Base-by-base conservation (phyloP, 768 basidiomycete genomes). In the Termitomyces eurrhizus region DNA sequence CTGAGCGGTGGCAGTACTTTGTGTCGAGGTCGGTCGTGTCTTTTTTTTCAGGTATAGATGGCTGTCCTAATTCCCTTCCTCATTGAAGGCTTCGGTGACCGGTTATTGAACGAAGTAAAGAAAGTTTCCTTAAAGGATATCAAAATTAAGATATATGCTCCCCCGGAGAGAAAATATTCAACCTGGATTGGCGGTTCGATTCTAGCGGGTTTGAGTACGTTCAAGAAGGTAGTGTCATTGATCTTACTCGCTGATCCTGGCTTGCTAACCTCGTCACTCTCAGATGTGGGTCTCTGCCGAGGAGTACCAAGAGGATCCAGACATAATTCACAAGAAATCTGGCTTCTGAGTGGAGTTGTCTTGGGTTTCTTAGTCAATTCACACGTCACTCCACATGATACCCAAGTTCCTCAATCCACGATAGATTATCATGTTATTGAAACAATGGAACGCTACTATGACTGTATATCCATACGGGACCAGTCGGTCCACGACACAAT, bases 271-370 rank as follows among this genome's bases (percentile, higher is more conserved):
- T 64, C 35, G 32, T 52, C 35, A 57, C 41, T 58, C 18, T 59
- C 9, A 97, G 94, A 98, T 99, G 96, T 99, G 97, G 96, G 93
- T 99, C 54, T 95, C 94, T 50, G 95, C 95, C 42, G 96, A 99
- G 75, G 97, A 98, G 75, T 98, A 98, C 72, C 94, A 97, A 75
- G 96, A 99, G 74, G 96, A 98, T 75, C 95, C 96, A 57, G 95
- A 98, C 69, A 92, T 98, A 69, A 98, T 98, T 69, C 95, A 97
- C 76, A 95, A 93, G 76, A 96, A 96, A 75, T 83, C 90, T 59
- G 92, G 91, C 51, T 93, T 94, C 74, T 93, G 70, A 75, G 55
- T 45, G 66, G 63, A 57, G 49, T 58, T 65, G 48, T 48, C 53
- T 64, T 64, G 52, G 58, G 48, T 58, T 65, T 66, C 61, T 57